Base-by-base conservation (phyloP, 1,284 basidiomycete genomes). In the Cryptococcus sp. region DNA sequence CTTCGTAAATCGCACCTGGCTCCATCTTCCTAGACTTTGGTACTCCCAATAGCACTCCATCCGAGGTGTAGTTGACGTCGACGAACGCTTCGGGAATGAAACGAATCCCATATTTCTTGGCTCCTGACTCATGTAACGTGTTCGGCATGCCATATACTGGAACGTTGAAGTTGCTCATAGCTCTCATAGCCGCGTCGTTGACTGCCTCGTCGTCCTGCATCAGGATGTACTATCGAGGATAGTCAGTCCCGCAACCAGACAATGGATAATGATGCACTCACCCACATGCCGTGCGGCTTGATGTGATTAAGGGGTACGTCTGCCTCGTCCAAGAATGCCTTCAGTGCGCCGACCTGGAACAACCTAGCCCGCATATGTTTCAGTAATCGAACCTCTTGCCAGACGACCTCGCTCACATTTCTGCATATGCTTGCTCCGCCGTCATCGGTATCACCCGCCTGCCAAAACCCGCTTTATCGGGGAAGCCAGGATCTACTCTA, bases 121-220 rank as follows among this genome's bases (percentile, higher is more conserved):
- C 70, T 1, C 65, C 69, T 20, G 64, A 57, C 45, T 79, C 71
- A 62, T 78, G 76, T 1, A 68, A 60, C 0, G 72, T 72, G 20
- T 69, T 69, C 2, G 74, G 71, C 1, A 79, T 58, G 0, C 77
- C 77, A 46, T 76, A 68, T 46, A 76, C 65, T 0, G 77, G 76
- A 0, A 77, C 64, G 0, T 66, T 64, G 60, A 76, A 74, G 17
- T 69, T 59, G 27, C 64, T 61, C 57, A 72, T 71, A 13, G 70
- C 72, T 52, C 66, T 63, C 58, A 74, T 64, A 50, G 72, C 65
- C 2, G 72, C 66, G 56, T 70, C 69, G 52, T 61, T 62, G 23
- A 72, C 56, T 10, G 43, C 58, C 45, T 70, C 67, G 62, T 71
- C 58, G 62, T 61, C 64, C 23, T 72, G 69, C 62, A 73, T 69